These are phyloP conservation scores for Calonectria ilicicola DNA, from an alignment of 2,329 filamentous ascomycete genomes.

Conservation along the genomic window DNA sequence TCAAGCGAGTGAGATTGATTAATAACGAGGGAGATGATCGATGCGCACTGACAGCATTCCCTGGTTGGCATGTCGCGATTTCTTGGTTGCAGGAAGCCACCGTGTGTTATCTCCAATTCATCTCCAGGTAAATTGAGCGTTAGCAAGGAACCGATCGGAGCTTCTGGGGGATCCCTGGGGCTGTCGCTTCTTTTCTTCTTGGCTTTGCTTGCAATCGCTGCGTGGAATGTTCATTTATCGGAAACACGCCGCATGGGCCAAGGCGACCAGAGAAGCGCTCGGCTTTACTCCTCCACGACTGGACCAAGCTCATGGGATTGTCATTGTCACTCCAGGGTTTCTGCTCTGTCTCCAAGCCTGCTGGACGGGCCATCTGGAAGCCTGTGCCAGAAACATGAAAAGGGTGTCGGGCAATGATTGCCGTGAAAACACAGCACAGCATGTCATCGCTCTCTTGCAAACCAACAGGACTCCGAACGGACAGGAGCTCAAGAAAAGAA, in stretches of 20 bases:
- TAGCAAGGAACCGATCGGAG: slow-evolving; percentile 6
- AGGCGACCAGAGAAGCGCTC: neutral
- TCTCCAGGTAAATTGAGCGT: slow-evolving; percentile 31
- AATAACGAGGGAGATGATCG: slow-evolving; percentile 8
- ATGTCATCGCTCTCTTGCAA: slow-evolving; percentile 1
- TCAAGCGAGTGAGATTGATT: slow-evolving; percentile 23
- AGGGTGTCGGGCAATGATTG: slow-evolving; percentile 20
- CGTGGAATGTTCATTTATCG: slow-evolving; percentile 16
- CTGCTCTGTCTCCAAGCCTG: slow-evolving; percentile 18
- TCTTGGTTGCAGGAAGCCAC: neutral
- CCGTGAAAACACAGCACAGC: slow-evolving; percentile 19
- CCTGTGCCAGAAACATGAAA: slow-evolving; percentile 29
- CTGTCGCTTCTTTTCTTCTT: slow-evolving; percentile 3
- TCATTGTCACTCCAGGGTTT: slow-evolving; percentile 2
- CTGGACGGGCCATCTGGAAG: slow-evolving; percentile 26
- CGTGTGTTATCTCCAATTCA: slow-evolving; percentile 26
- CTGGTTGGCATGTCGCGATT: slow-evolving; percentile 7
- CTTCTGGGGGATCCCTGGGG: slow-evolving; percentile 2
- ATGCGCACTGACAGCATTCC: slow-evolving; percentile 20
- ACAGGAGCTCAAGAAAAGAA: neutral
- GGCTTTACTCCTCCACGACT: neutral
- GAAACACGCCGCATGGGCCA: slow-evolving; percentile 27
- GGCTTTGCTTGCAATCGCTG: neutral
- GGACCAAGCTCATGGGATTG: slow-evolving; percentile 12
- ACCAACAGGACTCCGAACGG: neutral